phyloP scores from a whole-genome alignment of 768 basidiomycete genomes.

The Leccinum disarticulatum region DNA sequence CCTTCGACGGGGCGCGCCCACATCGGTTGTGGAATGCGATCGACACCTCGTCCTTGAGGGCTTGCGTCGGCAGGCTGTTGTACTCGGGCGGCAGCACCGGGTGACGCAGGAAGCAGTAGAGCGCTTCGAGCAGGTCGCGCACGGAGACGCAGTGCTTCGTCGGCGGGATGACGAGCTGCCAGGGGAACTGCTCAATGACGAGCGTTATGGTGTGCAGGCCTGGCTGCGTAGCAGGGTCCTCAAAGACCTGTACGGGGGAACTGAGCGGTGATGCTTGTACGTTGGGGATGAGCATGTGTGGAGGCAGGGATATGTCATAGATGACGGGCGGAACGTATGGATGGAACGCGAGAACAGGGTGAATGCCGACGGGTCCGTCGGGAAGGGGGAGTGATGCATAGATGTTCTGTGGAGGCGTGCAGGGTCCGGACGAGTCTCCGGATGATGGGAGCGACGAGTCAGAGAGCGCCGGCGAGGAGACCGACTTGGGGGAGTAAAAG shows the following conservation, averaged over 20 bases:
- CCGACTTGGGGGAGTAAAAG: conserved; percentile 30
- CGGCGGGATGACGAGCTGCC: conserved; percentile 34
- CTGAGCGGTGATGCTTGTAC: conserved; percentile 25
- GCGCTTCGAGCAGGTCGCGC: conserved; percentile 47
- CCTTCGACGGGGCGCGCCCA: conserved; percentile 31
- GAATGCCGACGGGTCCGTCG: conserved; percentile 29
- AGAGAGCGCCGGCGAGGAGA: conserved; percentile 28
- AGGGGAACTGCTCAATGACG: conserved; percentile 33
- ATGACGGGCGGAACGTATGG: conserved; percentile 22
- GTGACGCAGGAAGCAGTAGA: conserved; percentile 45
- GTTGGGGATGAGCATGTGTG: conserved; percentile 24
- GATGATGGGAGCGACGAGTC: conserved; percentile 33
- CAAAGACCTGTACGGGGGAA: conserved; percentile 24
- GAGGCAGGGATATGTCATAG: conserved; percentile 22
- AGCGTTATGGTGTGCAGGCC: conserved; percentile 31
- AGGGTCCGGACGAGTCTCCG: conserved; percentile 29
- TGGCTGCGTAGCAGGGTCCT: conserved; percentile 34
- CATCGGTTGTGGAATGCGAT: conserved; percentile 45
- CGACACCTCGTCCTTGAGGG: conserved; percentile 37
- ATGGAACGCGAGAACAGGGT: conserved; percentile 32
- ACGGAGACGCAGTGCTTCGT: conserved; percentile 36
- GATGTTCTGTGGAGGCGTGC: conserved; percentile 30
- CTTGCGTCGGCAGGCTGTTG: conserved; percentile 31
- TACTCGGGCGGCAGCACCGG: conserved; percentile 43
- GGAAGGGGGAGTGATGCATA: conserved; percentile 22